Evolutionary conservation across 2,329 filamentous ascomycete species (phyloP).

Genomic region (Botrytis squamosa): DNA sequence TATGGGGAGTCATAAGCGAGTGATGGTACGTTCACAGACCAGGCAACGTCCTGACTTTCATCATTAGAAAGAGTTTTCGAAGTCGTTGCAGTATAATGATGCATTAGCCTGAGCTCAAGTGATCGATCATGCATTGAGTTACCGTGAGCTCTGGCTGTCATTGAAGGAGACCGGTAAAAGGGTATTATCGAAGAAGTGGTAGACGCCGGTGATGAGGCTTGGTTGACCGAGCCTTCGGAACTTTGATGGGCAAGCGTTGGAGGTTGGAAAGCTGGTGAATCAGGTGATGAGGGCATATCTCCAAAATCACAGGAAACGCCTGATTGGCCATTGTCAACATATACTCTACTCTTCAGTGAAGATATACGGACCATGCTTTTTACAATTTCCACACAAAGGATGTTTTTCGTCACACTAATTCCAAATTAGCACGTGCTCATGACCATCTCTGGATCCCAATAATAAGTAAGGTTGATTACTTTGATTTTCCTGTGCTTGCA

Average conservation of each 20-base stretch:
- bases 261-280: constrained; percentile 23
- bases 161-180: constrained; percentile 30
- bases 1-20: constrained; percentile 61
- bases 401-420: constrained; percentile 62
- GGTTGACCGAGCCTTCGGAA: constrained; percentile 18
- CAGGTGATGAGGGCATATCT: constrained; percentile 30
- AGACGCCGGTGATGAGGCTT: constrained; percentile 23
- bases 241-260: constrained; percentile 8
- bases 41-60: constrained; percentile 55
- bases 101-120: constrained; percentile 61
- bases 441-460: background rate
- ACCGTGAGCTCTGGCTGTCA: constrained; percentile 25
- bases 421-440: constrained; percentile 11
- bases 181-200: constrained; percentile 26
- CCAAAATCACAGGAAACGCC: constrained; percentile 65
- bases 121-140: constrained; percentile 28
- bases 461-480: constrained; percentile 42
- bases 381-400: constrained; percentile 63
- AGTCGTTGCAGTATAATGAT: constrained; percentile 62
- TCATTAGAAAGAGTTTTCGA: constrained; percentile 57
- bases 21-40: constrained; percentile 58
- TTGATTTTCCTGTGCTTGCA: constrained; percentile 71
- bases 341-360: background rate
- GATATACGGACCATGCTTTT: constrained; percentile 52
- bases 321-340: background rate